Conservation (phyloP, 208 protist species). For the Trypanosomatidae sp. region DNA sequence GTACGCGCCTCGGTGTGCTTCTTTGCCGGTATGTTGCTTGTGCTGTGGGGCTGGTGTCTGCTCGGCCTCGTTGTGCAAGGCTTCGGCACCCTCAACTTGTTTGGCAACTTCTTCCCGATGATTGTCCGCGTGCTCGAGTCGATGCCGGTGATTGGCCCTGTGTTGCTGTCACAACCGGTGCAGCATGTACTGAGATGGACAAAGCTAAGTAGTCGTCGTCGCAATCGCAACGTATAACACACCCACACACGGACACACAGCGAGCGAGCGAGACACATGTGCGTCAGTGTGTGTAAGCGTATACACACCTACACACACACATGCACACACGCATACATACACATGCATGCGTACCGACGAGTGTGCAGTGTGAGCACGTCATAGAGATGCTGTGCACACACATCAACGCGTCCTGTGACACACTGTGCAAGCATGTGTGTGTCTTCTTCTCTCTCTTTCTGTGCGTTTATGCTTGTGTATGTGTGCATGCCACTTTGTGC, state of each 20-base stretch:
- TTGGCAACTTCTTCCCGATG: conserved; percentile 88
- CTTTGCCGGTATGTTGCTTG: conserved; percentile 75
- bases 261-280: background rate
- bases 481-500: too few relatives aligned
- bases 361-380: too few relatives aligned
- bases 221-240: conserved; percentile 62
- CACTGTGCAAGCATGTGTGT: too few relatives aligned
- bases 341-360: too few relatives aligned
- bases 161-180: conserved; percentile 49
- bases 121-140: conserved; percentile 76
- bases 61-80: conserved; percentile 69
- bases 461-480: too few relatives aligned
- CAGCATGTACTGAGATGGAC: conserved; percentile 9
- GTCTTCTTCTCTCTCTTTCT: too few relatives aligned
- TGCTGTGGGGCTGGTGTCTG: conserved; percentile 66
- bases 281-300: background rate
- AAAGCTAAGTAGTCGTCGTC: too few relatives aligned
- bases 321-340: background rate
- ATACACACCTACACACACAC: too few relatives aligned
- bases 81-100: conserved; percentile 83
- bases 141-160: conserved; percentile 60
- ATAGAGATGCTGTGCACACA: too few relatives aligned
- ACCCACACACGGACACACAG: too few relatives aligned
- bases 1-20: conserved; percentile 70
- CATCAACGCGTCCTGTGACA: too few relatives aligned